These are phyloP conservation scores for Hamigera avellanea DNA, from an alignment of 495 filamentous ascomycete genomes.

Conservation along the genomic window DNA sequence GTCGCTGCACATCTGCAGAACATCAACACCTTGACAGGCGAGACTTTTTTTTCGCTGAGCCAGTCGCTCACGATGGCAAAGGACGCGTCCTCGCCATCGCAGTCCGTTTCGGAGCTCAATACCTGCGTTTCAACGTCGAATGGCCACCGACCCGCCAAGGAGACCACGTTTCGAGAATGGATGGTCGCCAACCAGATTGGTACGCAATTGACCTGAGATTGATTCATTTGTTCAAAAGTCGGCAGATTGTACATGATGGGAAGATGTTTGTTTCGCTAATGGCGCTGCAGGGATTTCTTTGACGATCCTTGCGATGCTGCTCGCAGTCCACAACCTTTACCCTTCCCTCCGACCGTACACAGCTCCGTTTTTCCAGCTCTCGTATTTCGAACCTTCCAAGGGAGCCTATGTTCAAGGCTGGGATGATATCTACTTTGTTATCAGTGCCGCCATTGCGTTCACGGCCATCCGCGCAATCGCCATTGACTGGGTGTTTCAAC, in stretches of 20 bases:
- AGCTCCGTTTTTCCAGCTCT: conserved; percentile 73
- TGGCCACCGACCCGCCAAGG: conserved; percentile 23
- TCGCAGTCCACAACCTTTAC: conserved; percentile 66
- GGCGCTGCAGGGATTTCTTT: conserved; percentile 53
- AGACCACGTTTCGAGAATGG: conserved; percentile 40
- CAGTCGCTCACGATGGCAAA: conserved; percentile 19
- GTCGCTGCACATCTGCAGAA: conserved; percentile 7
- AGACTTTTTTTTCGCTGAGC: not conserved
- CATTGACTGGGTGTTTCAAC: conserved; percentile 78
- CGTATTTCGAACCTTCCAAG: conserved; percentile 59
- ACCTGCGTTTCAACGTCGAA: conserved; percentile 28
- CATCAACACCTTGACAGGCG: no score
- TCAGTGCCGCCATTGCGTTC: conserved; percentile 70
- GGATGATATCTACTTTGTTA: conserved; percentile 70
- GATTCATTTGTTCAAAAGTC: not conserved
- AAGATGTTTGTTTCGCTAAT: conserved; percentile 7
- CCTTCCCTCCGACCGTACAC: conserved; percentile 69
- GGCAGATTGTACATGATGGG: conserved; percentile 1
- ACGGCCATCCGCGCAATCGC: conserved; percentile 73
- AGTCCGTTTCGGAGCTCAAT: conserved; percentile 28
- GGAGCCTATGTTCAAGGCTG: conserved; percentile 61
- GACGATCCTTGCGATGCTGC: conserved; percentile 65
- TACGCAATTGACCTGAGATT: conserved; percentile 14
- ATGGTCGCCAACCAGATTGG: conserved; percentile 42
- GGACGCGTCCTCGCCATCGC: conserved; percentile 16